phyloP scores from a whole-genome alignment of 768 basidiomycete species.

The Lactarius deliciosus region DNA sequence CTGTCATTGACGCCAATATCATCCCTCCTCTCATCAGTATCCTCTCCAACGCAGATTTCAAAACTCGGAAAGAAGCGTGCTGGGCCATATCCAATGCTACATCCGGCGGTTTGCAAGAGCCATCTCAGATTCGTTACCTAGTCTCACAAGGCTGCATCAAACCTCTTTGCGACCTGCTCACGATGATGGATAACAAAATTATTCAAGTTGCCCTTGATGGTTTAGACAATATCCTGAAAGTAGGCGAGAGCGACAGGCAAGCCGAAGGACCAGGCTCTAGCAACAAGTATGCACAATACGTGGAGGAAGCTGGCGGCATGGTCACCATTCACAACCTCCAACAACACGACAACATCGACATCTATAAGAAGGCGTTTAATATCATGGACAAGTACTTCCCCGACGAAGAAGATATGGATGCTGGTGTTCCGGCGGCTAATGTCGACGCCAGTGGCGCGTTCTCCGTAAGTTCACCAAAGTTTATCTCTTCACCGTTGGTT shows the following conservation, averaged over 20 bases:
- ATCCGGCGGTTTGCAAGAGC: constrained; percentile 95
- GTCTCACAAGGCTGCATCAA: constrained; percentile 98
- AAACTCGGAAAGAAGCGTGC: constrained; percentile 98
- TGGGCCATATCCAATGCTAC: constrained; percentile 99
- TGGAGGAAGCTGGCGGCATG: constrained; percentile 99
- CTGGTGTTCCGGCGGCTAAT: constrained; percentile 72
- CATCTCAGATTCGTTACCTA: constrained; percentile 95
- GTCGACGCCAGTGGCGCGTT: constrained; percentile 74
- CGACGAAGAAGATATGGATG: constrained; percentile 91
- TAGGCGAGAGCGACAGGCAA: constrained; percentile 93
- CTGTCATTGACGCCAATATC: constrained; percentile 97
- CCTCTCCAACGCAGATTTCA: constrained; percentile 96
- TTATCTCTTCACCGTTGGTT: neutral
- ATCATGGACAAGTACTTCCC: constrained; percentile 99
- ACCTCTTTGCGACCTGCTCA: constrained; percentile 93
- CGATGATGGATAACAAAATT: constrained; percentile 99
- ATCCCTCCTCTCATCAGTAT: constrained; percentile 99
- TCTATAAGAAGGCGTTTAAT: constrained; percentile 99
- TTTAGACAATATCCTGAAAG: constrained; percentile 96
- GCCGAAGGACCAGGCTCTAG: constrained; percentile 75
- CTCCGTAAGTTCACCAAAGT: constrained; percentile 50
- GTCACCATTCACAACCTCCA: constrained; percentile 98
- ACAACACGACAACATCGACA: constrained; percentile 98
- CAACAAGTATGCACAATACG: constrained; percentile 91
- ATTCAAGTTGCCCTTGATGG: constrained; percentile 98